These are phyloP conservation scores for Malus sylvestris DNA, from an alignment of 306 rosid genomes.

Conservation along the genomic window DNA sequence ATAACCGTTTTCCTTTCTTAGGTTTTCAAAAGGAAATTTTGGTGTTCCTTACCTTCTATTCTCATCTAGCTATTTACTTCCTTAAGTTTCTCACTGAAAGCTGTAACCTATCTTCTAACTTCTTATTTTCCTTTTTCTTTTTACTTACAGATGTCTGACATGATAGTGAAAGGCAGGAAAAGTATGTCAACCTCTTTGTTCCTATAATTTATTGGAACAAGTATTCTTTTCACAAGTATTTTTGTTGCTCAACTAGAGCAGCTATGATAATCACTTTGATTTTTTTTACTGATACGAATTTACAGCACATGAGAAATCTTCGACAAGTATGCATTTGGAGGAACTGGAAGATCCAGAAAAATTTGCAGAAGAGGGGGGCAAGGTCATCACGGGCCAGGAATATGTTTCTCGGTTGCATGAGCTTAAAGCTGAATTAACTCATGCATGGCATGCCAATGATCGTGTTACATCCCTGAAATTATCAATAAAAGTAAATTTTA, in stretches of 20 bases:
- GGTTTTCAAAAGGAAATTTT: not conserved
- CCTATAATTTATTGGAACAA: conserved; percentile 11
- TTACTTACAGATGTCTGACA: conserved; percentile 62
- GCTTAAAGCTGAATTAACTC: conserved; percentile 78
- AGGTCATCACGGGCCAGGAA: conserved; percentile 72
- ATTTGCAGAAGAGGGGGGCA: conserved; percentile 55
- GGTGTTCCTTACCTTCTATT: not conserved
- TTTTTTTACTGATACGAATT: conserved; percentile 20
- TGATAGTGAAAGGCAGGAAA: conserved; percentile 66
- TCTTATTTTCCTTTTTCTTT: conserved; percentile 1
- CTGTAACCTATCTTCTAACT: not conserved
- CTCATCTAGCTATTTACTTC: not conserved
- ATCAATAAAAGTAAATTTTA: conserved; percentile 59
- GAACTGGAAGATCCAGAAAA: conserved; percentile 72
- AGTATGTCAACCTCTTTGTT: conserved; percentile 38
- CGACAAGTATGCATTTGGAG: conserved; percentile 66
- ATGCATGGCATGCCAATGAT: conserved; percentile 72
- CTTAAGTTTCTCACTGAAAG: not conserved
- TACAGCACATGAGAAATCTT: conserved; percentile 66
- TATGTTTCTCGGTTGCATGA: conserved; percentile 75
- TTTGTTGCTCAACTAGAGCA: conserved; percentile 1
- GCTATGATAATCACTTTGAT: conserved; percentile 1
- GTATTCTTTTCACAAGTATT: not conserved
- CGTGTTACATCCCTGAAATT: conserved; percentile 73
- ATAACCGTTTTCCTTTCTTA: not conserved